phyloP scores from a whole-genome alignment of 1,139 yeast species.

The Taiozyma onychis region DNA sequence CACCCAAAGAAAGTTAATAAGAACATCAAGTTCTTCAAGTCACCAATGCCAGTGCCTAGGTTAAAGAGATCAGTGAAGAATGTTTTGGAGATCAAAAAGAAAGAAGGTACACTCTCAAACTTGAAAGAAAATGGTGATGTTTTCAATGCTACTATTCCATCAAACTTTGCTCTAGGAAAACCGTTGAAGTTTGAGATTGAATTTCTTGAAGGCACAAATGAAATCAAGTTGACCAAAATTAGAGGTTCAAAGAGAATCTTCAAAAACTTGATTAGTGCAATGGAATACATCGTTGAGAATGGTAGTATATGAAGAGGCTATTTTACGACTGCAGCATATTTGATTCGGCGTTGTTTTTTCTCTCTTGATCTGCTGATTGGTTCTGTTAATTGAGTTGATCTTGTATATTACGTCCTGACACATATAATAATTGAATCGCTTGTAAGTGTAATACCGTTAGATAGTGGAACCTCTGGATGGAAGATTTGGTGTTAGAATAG shows the following conservation, averaged over 20 bases:
- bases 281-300: slow-evolving; percentile 31
- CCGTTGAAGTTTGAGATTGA: slow-evolving; percentile 44
- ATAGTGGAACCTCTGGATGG: too few relatives aligned
- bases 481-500: too few relatives aligned
- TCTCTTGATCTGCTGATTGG: neutral
- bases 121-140: slow-evolving; percentile 32
- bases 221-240: slow-evolving; percentile 41
- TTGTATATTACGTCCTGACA: neutral
- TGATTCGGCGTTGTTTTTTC: neutral
- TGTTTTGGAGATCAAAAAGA: slow-evolving; percentile 40
- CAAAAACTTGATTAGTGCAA: slow-evolving; percentile 41
- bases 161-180: slow-evolving; percentile 43
- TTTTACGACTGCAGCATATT: neutral
- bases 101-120: slow-evolving; percentile 48
- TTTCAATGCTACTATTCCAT: slow-evolving; percentile 43
- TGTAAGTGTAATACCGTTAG: too few relatives aligned
- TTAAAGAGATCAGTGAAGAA: slow-evolving; percentile 21
- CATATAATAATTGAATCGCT: too few relatives aligned
- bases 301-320: slow-evolving; percentile 19
- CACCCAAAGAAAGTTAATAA: slow-evolving; percentile 2
- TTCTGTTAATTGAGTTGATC: neutral
- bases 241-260: slow-evolving; percentile 57
- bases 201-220: slow-evolving; percentile 26
- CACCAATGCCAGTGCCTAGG: slow-evolving; percentile 17
- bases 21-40: slow-evolving; percentile 9